A percentile compares a stretch with the other conserved stretches of the same genome.
Conservation (phyloP, 2,329 filamentous ascomycete species). For the Dryadomyces quercivorus region DNA sequence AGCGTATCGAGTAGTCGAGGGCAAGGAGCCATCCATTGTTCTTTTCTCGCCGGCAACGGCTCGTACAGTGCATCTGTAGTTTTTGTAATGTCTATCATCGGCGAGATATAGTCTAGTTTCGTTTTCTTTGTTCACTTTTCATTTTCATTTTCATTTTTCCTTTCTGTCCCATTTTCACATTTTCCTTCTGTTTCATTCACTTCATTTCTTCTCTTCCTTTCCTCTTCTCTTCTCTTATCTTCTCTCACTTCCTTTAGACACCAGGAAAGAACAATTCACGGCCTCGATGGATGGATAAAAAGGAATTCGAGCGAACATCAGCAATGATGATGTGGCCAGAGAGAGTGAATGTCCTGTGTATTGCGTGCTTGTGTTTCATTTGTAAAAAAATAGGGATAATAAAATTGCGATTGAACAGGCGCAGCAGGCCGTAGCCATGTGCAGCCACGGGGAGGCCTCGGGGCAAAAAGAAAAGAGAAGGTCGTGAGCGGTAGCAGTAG, state of each 20-base stretch:
- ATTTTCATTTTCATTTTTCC: neutral
- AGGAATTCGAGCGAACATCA: neutral
- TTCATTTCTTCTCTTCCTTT: neutral
- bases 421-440: neutral
- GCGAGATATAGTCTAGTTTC: neutral
- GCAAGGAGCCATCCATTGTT: neutral
- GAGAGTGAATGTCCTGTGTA: too few relatives aligned
- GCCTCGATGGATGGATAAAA: neutral
- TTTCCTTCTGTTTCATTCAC: neutral
- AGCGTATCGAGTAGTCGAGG: slow-evolving; percentile 70
- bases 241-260: neutral
- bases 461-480: neutral
- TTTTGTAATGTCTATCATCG: neutral
- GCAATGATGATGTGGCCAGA: neutral
- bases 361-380: too few relatives aligned
- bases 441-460: neutral
- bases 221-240: neutral
- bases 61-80: neutral
- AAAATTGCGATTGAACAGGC: neutral
- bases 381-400: neutral
- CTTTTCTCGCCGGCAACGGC: neutral
- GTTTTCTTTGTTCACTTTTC: neutral
- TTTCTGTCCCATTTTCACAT: too few relatives aligned
- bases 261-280: neutral
- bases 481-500: neutral